phyloP scores from a whole-genome alignment of 1,284 basidiomycete species.

The Apiotrichum porosum region DNA sequence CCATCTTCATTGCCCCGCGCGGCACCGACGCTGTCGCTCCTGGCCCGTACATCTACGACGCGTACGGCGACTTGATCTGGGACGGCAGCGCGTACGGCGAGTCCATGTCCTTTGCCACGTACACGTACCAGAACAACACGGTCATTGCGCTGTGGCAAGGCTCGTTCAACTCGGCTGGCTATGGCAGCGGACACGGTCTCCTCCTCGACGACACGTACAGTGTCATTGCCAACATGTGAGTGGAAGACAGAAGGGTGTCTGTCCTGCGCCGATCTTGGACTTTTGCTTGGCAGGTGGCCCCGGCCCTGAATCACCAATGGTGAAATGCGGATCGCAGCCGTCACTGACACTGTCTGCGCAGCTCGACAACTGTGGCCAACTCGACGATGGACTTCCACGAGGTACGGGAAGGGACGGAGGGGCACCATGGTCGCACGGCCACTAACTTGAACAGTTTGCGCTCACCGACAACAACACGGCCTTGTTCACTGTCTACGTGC shows the following conservation, averaged over 20 bases:
- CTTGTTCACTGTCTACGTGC: conserved; percentile 29
- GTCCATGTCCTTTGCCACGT: conserved; percentile 25
- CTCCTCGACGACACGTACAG: conserved; percentile 30
- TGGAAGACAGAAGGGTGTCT: too few species aligned
- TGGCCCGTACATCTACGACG: conserved; percentile 25
- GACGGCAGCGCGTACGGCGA: conserved; percentile 25
- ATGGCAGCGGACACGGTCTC: conserved; percentile 22
- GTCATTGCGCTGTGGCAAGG: conserved; percentile 35
- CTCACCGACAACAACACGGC: conserved; percentile 39
- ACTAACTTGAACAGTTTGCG: conserved; percentile 20
- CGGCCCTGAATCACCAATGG: too few species aligned
- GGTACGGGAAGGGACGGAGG: too few species aligned
- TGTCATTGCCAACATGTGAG: conserved; percentile 26
- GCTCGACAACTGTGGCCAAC: conserved; percentile 11
- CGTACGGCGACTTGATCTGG: conserved; percentile 34
- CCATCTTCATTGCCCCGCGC: conserved; percentile 31
- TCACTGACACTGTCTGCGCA: too few species aligned
- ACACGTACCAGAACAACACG: conserved; percentile 19
- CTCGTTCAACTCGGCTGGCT: conserved; percentile 23
- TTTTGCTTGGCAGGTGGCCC: too few species aligned
- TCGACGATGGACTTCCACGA: conserved; percentile 27
- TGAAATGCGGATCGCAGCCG: too few species aligned
- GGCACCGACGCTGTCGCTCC: conserved; percentile 18
- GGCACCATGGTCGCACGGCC: too few species aligned
- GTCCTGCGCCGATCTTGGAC: not conserved